A percentile compares a stretch with the other conserved stretches of the same genome.
These are phyloP conservation scores for Sphagnum magellanicum DNA, from an alignment of 228 moss, liverwort and hornwort genomes.

Conservation along the genomic window DNA sequence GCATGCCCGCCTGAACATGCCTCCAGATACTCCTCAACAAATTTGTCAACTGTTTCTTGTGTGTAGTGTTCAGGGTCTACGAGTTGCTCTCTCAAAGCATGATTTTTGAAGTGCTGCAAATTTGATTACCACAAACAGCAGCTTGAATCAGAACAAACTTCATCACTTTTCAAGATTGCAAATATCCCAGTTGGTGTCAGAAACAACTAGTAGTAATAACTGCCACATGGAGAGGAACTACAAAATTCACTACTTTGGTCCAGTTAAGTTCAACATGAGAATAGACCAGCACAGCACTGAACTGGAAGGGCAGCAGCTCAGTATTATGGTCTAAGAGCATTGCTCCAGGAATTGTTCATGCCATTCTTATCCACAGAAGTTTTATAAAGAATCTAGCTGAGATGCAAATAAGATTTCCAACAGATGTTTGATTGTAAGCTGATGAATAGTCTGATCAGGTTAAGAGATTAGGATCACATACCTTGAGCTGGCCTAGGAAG, in stretches of 20 bases:
- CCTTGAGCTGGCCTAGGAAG: conserved; percentile 2
- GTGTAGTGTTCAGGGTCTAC: conserved; percentile 9
- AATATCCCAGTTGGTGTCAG: not conserved
- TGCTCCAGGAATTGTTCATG: too few species aligned
- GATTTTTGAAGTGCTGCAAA: conserved; percentile 16
- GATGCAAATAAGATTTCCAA: too few species aligned
- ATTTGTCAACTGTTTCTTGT: conserved; percentile 16
- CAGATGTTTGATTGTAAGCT: too few species aligned
- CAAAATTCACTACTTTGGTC: too few species aligned
- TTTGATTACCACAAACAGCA: not conserved
- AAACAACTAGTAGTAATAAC: not conserved
- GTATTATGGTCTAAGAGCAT: too few species aligned
- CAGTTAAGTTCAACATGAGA: too few species aligned
- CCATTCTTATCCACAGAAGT: too few species aligned
- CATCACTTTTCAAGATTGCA: not conserved
- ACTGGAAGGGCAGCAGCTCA: too few species aligned
- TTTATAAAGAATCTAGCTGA: too few species aligned
- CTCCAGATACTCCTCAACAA: conserved; percentile 10
- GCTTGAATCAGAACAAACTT: not conserved
- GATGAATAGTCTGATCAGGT: too few species aligned
- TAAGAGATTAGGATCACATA: conserved; percentile 2
- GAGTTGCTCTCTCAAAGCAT: conserved; percentile 7
- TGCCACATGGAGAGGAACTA: not conserved
- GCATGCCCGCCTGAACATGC: conserved; percentile 10
- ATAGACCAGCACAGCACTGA: too few species aligned